Base-by-base conservation (phyloP, 495 filamentous ascomycete genomes). In the Bathelium albidoporum region DNA sequence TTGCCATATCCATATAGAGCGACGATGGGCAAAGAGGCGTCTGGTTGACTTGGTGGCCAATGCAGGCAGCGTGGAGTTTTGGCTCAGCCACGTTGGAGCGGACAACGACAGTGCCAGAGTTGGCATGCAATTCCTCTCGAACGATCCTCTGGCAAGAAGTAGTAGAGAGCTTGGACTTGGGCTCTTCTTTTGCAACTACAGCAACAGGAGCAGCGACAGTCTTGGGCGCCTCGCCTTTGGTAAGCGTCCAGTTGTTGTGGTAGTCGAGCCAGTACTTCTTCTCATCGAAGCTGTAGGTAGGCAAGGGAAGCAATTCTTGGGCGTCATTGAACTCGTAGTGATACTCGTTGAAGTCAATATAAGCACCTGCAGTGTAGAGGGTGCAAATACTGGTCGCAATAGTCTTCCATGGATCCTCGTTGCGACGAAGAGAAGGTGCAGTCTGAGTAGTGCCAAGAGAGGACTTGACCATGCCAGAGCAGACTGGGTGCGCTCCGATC, bases 201-300 rank as follows among this genome's bases (percentile, higher is more conserved):
- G 55, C 65, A 32, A 60, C 64, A n/a, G 64, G 44, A 22, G 67
- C 63, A 31, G 63, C 65, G 59, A 49, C 71, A 32, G 64, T 53
- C 59, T 68, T 5, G 0, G 68, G 70, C 20, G 73, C 75, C 58
- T 79, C 74, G 39, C 78, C 78, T 67, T 80, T 80, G 34, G 71
- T 77, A n/a, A 80, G 70, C 61, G 72, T 73, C 78, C 78, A 80
- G 69, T 80, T 76, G 65, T 79, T 77, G 66, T 71, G 70, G 64
- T 80, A 78, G 62, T 80, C 74, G 22, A 81, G 71, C 79, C 79
- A 81, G 65, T 81, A 81, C 53, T 71, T 79, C 73, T 81, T 80
- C 34, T 76, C 68, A 61, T 81, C 79, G 59, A 79, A 81, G 1
- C 68, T 69, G 60, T 81, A 81, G 0, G 78, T 76, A 9, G 80